phyloP scores from a whole-genome alignment of 495 filamentous ascomycete species.

The Aspergillus funiculosus region DNA sequence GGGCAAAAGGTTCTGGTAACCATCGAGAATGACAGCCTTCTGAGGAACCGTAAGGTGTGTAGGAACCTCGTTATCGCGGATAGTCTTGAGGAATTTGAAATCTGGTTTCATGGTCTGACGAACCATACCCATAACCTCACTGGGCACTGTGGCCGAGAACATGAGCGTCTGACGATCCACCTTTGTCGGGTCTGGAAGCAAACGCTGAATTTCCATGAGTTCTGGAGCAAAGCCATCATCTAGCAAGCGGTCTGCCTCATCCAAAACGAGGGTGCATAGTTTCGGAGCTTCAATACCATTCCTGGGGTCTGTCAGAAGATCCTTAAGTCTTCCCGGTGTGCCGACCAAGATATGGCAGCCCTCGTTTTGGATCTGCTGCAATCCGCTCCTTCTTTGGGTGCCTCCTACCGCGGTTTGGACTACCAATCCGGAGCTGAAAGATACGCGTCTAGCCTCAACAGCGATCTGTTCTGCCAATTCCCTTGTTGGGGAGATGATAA shows the following conservation, averaged over 20 bases:
- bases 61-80: slow-evolving; percentile 68
- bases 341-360: slow-evolving; percentile 89
- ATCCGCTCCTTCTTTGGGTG: slow-evolving; percentile 59
- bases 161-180: slow-evolving; percentile 81
- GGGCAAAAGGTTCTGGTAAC: slow-evolving; percentile 73
- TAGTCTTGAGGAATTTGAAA: slow-evolving; percentile 79
- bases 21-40: slow-evolving; percentile 54
- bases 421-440: slow-evolving; percentile 56
- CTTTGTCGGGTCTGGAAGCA: slow-evolving; percentile 55
- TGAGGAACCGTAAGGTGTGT: slow-evolving; percentile 85
- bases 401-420: slow-evolving; percentile 90
- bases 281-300: slow-evolving; percentile 65
- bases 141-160: slow-evolving; percentile 87
- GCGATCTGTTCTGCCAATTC: slow-evolving; percentile 95
- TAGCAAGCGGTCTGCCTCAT: slow-evolving; percentile 89
- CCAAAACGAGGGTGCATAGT: slow-evolving; percentile 75
- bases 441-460: slow-evolving; percentile 70
- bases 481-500: slow-evolving; percentile 90
- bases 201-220: slow-evolving; percentile 60
- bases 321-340: slow-evolving; percentile 83
- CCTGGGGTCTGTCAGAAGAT: slow-evolving; percentile 67
- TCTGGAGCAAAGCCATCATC: slow-evolving; percentile 84
- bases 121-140: slow-evolving; percentile 75
- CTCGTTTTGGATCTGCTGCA: slow-evolving; percentile 56
- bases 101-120: slow-evolving; percentile 59